These are phyloP conservation scores for Suillus luteus DNA, from an alignment of 768 basidiomycete species.

Conservation along the genomic window DNA sequence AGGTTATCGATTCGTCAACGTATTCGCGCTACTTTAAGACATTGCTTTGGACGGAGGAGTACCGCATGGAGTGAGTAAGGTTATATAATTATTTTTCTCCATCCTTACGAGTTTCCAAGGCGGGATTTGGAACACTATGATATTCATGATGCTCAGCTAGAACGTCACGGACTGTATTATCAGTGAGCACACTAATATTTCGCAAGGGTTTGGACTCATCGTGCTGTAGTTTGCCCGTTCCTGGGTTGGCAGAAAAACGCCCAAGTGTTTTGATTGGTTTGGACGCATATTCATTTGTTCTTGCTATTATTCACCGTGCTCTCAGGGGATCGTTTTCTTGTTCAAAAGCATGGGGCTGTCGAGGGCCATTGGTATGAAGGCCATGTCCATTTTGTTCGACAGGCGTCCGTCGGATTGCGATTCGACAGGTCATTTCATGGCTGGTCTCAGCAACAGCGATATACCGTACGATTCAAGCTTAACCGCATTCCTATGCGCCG, in stretches of 20 bases:
- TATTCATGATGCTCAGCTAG: constrained; percentile 34
- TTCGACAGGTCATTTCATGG: constrained; percentile 46
- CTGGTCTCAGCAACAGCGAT: constrained; percentile 29
- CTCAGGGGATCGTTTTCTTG: constrained; percentile 34
- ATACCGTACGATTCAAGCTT: constrained; percentile 57
- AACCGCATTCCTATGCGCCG: constrained; percentile 55
- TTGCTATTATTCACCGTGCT: not conserved
- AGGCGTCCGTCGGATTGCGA: constrained; percentile 44
- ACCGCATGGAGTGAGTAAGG: constrained; percentile 44
- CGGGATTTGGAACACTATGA: constrained; percentile 41
- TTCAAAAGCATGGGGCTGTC: constrained; percentile 20
- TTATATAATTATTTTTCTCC: constrained; percentile 3
- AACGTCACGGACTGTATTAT: constrained; percentile 31
- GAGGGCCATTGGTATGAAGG: constrained; percentile 37
- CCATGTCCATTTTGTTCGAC: constrained; percentile 50
- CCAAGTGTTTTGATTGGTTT: constrained; percentile 60
- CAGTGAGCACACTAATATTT: constrained; percentile 26
- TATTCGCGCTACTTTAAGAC: constrained; percentile 48
- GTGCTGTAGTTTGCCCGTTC: constrained; percentile 45
- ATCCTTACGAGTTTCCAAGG: constrained; percentile 19
- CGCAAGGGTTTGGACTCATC: not conserved
- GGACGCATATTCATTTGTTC: constrained; percentile 35
- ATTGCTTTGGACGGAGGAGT: constrained; percentile 52
- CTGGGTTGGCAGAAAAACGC: constrained; percentile 58
- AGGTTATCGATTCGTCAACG: constrained; percentile 36